Percentiles rank a stretch among this genome's conserved stretches.
These are phyloP conservation scores for Chrysanthemum seticuspe DNA, from an alignment of 129 eudicot species.

Conservation along the genomic window DNA sequence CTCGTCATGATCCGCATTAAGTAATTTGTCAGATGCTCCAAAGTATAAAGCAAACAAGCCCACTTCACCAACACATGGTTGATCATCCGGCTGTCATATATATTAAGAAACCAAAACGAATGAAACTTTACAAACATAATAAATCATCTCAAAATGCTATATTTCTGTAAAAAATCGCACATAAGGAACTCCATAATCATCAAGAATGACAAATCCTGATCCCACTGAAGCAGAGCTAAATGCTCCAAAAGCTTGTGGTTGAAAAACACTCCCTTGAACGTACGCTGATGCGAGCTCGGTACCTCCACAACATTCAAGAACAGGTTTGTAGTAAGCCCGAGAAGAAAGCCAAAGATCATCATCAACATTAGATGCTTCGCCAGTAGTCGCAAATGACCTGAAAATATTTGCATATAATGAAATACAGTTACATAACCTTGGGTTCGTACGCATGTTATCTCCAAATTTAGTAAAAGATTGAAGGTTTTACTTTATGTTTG, in stretches of 20 bases:
- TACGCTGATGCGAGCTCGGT: slow-evolving; percentile 92
- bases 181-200: slow-evolving; percentile 71
- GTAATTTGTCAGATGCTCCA: slow-evolving; percentile 88
- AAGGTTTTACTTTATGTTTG: slow-evolving; percentile 60
- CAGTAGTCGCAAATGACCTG: slow-evolving; percentile 80
- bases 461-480: background rate
- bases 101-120: background rate
- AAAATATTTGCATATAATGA: slow-evolving; percentile 6
- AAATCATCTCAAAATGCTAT: background rate
- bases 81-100: slow-evolving; percentile 65
- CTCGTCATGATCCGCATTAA: slow-evolving; percentile 82
- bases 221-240: slow-evolving; percentile 82
- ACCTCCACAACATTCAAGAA: slow-evolving; percentile 96
- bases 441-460: background rate
- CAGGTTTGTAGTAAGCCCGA: slow-evolving; percentile 68
- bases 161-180: slow-evolving; percentile 43
- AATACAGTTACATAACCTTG: slow-evolving; percentile 13
- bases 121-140: background rate
- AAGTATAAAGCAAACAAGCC: slow-evolving; percentile 65
- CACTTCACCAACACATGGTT: slow-evolving; percentile 87
- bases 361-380: slow-evolving; percentile 85
- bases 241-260: slow-evolving; percentile 93
- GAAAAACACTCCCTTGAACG: slow-evolving; percentile 64
- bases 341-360: slow-evolving; percentile 99
- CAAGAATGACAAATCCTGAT: slow-evolving; percentile 72